Percentiles rank a stretch among this genome's conserved stretches.
phyloP scores from a whole-genome alignment of 2,329 filamentous ascomycete species.

The Arthrocladium fulminans region DNA sequence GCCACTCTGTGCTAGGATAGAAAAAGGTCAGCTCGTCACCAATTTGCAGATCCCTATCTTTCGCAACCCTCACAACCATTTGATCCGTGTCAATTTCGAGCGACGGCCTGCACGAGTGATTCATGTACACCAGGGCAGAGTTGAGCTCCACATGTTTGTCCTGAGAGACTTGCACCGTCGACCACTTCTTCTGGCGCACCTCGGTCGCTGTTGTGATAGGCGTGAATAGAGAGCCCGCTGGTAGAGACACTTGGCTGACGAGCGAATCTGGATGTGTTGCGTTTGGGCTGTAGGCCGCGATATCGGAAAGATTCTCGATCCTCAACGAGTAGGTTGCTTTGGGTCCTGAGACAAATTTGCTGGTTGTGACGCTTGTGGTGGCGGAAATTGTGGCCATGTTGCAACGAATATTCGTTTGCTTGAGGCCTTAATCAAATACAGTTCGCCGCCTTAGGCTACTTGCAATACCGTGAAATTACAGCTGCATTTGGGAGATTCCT shows the following conservation, averaged over 20 bases:
- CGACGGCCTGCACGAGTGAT: constrained; percentile 47
- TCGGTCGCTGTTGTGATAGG: constrained; percentile 40
- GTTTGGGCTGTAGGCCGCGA: constrained; percentile 1
- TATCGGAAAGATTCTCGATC: background rate
- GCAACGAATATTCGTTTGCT: background rate
- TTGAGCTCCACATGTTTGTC: constrained; percentile 49
- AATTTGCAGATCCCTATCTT: constrained; percentile 22
- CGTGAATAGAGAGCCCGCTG: constrained; percentile 42
- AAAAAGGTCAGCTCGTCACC: constrained; percentile 41
- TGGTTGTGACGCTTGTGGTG: background rate
- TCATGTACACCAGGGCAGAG: constrained; percentile 49
- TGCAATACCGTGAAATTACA: background rate
- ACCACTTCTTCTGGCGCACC: constrained; percentile 26
- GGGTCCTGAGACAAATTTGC: background rate
- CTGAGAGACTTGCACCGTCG: constrained; percentile 37
- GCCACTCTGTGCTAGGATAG: constrained; percentile 43
- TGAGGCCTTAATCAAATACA: background rate
- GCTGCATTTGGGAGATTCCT: too few species aligned
- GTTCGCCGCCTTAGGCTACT: background rate
- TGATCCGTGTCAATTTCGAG: constrained; percentile 45
- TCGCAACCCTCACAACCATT: constrained; percentile 26
- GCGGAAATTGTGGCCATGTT: background rate
- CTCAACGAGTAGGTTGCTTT: background rate
- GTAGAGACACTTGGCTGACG: constrained; percentile 25
- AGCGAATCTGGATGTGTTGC: constrained; percentile 5